phyloP scores from a whole-genome alignment of 2,329 filamentous ascomycete species.

The Cercospora citrullina region DNA sequence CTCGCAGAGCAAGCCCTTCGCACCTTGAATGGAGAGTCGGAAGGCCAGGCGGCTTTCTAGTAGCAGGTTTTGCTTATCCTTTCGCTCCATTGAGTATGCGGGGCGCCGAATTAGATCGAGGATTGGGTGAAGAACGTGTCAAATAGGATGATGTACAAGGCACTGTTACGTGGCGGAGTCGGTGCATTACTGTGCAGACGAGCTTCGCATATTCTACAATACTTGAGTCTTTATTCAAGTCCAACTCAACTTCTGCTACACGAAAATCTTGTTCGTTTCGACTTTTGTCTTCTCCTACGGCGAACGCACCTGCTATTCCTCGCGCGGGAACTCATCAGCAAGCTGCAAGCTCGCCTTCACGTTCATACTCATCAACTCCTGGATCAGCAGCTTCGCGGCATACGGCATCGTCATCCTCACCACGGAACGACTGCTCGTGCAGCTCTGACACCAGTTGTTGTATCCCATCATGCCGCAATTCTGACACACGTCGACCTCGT shows the following conservation, averaged over 20 bases:
- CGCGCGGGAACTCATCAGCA: conserved; percentile 82
- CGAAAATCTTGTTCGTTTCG: background rate
- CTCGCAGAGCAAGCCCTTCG: conserved; percentile 51
- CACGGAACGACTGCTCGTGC: conserved; percentile 79
- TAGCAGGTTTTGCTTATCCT: conserved; percentile 10
- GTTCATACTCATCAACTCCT: conserved; percentile 98
- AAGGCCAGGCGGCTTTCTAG: conserved; percentile 33
- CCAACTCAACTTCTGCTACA: background rate
- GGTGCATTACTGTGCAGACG: background rate
- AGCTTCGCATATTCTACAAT: background rate
- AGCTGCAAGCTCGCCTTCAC: conserved; percentile 89
- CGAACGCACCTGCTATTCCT: conserved; percentile 15
- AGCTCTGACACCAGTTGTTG: conserved; percentile 90
- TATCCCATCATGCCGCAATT: conserved; percentile 94
- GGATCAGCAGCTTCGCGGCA: conserved; percentile 90
- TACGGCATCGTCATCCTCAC: conserved; percentile 96
- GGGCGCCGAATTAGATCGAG: background rate
- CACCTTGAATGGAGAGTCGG: conserved; percentile 32
- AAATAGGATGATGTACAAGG: background rate
- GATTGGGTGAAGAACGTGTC: background rate
- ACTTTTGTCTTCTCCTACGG: background rate
- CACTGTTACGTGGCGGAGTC: background rate
- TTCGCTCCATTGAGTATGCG: background rate
- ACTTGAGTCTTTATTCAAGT: background rate
- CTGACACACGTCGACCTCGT: conserved; percentile 91